These are phyloP conservation scores for Stevia rebaudiana DNA, from an alignment of 140 eudicot species.

Conservation along the genomic window DNA sequence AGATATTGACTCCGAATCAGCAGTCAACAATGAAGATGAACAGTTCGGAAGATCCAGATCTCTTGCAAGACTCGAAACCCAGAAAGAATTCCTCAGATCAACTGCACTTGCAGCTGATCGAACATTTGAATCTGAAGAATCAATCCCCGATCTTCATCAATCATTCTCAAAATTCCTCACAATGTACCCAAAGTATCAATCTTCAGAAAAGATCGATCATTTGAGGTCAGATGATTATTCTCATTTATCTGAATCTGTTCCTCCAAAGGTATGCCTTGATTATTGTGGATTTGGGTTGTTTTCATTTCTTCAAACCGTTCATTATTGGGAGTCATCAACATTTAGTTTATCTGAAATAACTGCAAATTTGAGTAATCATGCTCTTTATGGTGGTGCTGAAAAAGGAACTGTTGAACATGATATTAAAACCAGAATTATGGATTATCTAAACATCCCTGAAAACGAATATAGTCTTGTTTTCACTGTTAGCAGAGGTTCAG, in stretches of 20 bases:
- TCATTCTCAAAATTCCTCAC: slow-evolving; percentile 85
- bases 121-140: slow-evolving; percentile 60
- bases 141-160: slow-evolving; percentile 65
- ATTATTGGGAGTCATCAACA: slow-evolving; percentile 91
- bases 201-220: slow-evolving; percentile 85
- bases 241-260: slow-evolving; percentile 51
- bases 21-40: slow-evolving; percentile 52
- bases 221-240: slow-evolving; percentile 83
- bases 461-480: slow-evolving; percentile 89
- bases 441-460: slow-evolving; percentile 92
- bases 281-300: slow-evolving; percentile 97
- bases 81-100: slow-evolving; percentile 81
- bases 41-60: slow-evolving; percentile 74
- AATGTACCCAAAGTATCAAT: slow-evolving; percentile 93
- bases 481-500: slow-evolving; percentile 95
- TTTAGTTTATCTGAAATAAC: slow-evolving; percentile 94
- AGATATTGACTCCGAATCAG: slow-evolving; percentile 57
- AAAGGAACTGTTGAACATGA: slow-evolving; percentile 88
- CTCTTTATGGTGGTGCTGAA: slow-evolving; percentile 98
- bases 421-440: slow-evolving; percentile 84
- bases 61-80: slow-evolving; percentile 78
- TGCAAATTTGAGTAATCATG: slow-evolving; percentile 94
- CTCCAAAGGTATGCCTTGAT: slow-evolving; percentile 95
- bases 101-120: slow-evolving; percentile 95
- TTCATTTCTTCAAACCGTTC: slow-evolving; percentile 84